Evolutionary conservation across 2,329 filamentous ascomycete genomes (phyloP).

Genomic region (Didymellaceae sp.): DNA sequence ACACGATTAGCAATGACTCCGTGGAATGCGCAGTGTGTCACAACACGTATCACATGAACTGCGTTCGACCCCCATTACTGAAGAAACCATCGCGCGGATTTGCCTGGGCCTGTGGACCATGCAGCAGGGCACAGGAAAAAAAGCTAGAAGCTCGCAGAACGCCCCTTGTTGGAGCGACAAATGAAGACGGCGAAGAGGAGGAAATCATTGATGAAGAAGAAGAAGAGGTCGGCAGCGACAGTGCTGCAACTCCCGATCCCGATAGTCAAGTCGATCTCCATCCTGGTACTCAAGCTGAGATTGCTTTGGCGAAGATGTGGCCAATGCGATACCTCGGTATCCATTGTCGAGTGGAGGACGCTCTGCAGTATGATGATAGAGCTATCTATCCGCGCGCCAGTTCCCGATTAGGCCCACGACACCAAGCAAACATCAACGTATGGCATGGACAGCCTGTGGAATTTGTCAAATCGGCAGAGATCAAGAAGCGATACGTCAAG

Average conservation of each 20-base stretch:
- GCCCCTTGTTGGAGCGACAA: slow-evolving; percentile 66
- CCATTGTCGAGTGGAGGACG: slow-evolving; percentile 94
- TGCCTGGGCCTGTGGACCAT: slow-evolving; percentile 96
- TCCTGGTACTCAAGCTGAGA: slow-evolving; percentile 79
- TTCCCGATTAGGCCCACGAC: slow-evolving; percentile 86
- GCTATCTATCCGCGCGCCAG: slow-evolving; percentile 92
- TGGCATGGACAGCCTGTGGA: slow-evolving; percentile 91
- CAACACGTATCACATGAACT: slow-evolving; percentile 98
- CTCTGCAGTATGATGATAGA: slow-evolving; percentile 93
- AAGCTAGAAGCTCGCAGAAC: slow-evolving; percentile 90
- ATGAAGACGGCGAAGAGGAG: slow-evolving; percentile 68
- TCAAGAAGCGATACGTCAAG: slow-evolving; percentile 77
- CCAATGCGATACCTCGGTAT: slow-evolving; percentile 94
- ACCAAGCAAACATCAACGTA: slow-evolving; percentile 83
- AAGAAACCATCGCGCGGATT: slow-evolving; percentile 98
- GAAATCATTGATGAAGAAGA: slow-evolving; percentile 75
- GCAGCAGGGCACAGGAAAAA: slow-evolving; percentile 92
- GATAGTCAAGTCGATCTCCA: slow-evolving; percentile 64
- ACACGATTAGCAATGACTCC: slow-evolving; percentile 75
- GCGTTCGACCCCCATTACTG: slow-evolving; percentile 85
- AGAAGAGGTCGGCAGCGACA: slow-evolving; percentile 67
- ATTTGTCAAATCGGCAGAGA: slow-evolving; percentile 85
- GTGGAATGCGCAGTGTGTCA: slow-evolving; percentile 96
- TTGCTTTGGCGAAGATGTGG: slow-evolving; percentile 93
- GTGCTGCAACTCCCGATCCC: slow-evolving; percentile 57